phyloP scores from a whole-genome alignment of 78 protist species.

The Guillardia theta region DNA sequence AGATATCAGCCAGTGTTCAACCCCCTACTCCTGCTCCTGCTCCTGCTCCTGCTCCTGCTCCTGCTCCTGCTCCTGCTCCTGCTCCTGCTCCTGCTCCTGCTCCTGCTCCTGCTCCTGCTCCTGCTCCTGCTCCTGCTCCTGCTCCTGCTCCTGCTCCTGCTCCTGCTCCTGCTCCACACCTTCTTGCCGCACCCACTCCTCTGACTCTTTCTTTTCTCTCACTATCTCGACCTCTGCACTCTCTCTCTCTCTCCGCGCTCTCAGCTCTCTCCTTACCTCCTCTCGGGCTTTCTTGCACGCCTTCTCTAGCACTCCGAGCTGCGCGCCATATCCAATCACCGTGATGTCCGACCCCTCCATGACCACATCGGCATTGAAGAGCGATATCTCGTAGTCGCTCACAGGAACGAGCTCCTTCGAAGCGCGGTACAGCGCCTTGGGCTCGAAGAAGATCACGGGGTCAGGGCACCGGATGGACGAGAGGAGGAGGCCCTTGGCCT shows the following conservation, averaged over 20 bases:
- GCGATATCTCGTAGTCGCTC: conserved; percentile 78
- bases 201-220: neutral
- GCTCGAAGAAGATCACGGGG: conserved; percentile 95
- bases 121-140: neutral
- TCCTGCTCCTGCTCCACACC: neutral
- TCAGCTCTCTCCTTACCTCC: neutral
- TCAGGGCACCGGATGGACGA: conserved; percentile 81
- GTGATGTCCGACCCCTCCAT: conserved; percentile 13
- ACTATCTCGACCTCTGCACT: neutral
- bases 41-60: conserved; percentile 70
- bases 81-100: neutral
- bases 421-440: conserved; percentile 74
- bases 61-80: conserved; percentile 65
- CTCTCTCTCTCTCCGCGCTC: neutral
- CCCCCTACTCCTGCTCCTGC: conserved; percentile 66
- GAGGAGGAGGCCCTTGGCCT: conserved; percentile 93
- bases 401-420: conserved; percentile 71
- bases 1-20: neutral
- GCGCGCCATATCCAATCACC: conserved; percentile 45
- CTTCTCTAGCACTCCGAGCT: neutral
- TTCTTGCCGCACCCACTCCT: neutral
- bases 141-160: neutral
- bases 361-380: conserved; percentile 80
- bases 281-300: neutral
- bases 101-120: neutral